Conservation (phyloP, 2,329 filamentous ascomycete species). For the Aureobasidium zeae region DNA sequence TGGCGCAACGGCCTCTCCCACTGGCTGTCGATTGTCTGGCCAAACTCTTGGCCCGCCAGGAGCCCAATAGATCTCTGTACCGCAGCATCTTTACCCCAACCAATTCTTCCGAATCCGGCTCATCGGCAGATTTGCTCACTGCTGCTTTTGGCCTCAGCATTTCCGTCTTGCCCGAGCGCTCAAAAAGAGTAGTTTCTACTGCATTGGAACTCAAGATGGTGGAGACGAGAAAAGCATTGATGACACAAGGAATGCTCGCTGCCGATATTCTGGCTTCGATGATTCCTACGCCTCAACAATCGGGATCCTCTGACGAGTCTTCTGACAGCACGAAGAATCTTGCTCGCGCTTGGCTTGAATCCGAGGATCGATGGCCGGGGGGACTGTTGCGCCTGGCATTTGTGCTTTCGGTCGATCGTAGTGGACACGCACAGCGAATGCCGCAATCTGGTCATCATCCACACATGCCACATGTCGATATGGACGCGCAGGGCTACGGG, state of each 20-base stretch:
- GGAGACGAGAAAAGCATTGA: slow-evolving; percentile 73
- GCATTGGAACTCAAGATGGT: slow-evolving; percentile 51
- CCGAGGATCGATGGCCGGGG: slow-evolving; percentile 72
- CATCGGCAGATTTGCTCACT: slow-evolving; percentile 70
- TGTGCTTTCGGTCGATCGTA: slow-evolving; percentile 44
- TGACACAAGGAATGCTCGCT: slow-evolving; percentile 86
- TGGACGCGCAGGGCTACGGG: slow-evolving; percentile 27
- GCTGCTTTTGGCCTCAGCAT: slow-evolving; percentile 80
- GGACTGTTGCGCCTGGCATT: slow-evolving; percentile 69
- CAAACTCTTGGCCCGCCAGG: slow-evolving; percentile 84
- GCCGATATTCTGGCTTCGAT: slow-evolving; percentile 80
- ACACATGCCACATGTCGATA: slow-evolving; percentile 9
- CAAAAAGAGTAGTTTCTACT: slow-evolving; percentile 35
- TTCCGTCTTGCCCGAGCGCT: slow-evolving; percentile 68
- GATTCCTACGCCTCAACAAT: slow-evolving; percentile 29
- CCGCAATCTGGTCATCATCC: slow-evolving; percentile 21
- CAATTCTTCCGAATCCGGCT: slow-evolving; percentile 18
- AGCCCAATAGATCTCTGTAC: slow-evolving; percentile 82
- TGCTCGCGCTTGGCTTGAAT: slow-evolving; percentile 71
- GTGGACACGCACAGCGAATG: slow-evolving; percentile 15
- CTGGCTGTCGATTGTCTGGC: slow-evolving; percentile 83
- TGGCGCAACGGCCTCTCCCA: slow-evolving; percentile 77
- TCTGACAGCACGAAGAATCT: slow-evolving; percentile 46
- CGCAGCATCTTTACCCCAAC: slow-evolving; percentile 61
- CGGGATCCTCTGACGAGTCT: slow-evolving; percentile 9